Evolutionary conservation across 192 early-diverging fungal species (phyloP).

Genomic region (Lobosporangium transversale): DNA sequence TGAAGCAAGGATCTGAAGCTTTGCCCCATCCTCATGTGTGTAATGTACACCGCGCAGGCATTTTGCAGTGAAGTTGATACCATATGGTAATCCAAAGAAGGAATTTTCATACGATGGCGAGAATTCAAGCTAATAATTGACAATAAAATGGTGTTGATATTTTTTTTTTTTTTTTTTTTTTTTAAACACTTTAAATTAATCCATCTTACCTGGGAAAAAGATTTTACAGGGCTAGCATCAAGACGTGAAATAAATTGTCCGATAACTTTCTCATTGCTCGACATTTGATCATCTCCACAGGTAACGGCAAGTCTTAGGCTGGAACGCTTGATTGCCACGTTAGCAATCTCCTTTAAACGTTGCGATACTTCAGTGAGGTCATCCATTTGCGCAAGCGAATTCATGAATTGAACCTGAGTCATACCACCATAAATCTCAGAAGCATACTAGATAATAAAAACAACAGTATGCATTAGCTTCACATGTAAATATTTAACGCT

Average conservation of each 20-base stretch:
- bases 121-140: conserved; percentile 50
- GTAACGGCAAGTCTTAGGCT: conserved; percentile 61
- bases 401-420: conserved; percentile 85
- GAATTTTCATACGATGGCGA: conserved; percentile 62
- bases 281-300: conserved; percentile 61
- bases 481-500: not conserved
- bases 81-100: conserved; percentile 86
- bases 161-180: not conserved
- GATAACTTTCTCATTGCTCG: conserved; percentile 56
- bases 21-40: conserved; percentile 81
- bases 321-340: conserved; percentile 57
- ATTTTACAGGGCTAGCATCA: conserved; percentile 13
- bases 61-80: conserved; percentile 85
- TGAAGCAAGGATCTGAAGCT: conserved; percentile 81
- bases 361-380: conserved; percentile 71
- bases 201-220: conserved; percentile 9
- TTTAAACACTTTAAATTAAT: not conserved
- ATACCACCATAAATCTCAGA: conserved; percentile 66
- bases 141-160: no score
- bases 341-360: conserved; percentile 67
- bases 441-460: conserved; percentile 8
- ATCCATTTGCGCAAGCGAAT: conserved; percentile 70
- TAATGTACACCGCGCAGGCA: conserved; percentile 85
- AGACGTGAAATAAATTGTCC: conserved; percentile 55
- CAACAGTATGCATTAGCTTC: not conserved